phyloP scores from a whole-genome alignment of 73 alveolate genomes.

The Paraurostyla sp. region DNA sequence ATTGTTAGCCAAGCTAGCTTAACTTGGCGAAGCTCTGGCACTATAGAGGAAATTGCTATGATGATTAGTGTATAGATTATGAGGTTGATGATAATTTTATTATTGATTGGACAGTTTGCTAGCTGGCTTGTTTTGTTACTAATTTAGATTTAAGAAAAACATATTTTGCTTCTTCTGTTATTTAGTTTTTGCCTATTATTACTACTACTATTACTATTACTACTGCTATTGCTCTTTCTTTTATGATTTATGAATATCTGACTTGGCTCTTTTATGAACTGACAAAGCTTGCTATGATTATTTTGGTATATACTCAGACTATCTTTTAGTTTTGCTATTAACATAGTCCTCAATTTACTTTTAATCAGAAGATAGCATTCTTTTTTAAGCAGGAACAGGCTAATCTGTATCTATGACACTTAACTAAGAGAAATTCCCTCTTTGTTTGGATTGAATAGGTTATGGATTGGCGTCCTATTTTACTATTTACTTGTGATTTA shows the following conservation, averaged over 20 bases:
- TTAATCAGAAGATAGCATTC: background rate
- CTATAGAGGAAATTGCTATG: background rate
- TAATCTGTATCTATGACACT: no score
- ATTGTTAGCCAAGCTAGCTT: no score
- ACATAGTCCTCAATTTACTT: background rate
- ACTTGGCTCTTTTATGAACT: slow-evolving; percentile 40
- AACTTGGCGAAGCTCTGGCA: slow-evolving; percentile 59
- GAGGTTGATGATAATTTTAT: no score
- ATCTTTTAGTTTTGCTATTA: background rate
- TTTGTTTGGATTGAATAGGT: no score
- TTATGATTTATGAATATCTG: background rate
- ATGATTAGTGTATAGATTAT: no score
- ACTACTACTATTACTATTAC: background rate
- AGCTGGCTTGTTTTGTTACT: no score
- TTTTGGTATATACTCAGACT: background rate
- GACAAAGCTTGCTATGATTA: background rate
- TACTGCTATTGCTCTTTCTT: background rate
- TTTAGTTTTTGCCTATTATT: background rate
- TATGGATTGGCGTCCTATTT: no score
- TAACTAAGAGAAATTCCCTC: no score
- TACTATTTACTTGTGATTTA: no score
- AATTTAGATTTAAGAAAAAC: slow-evolving; percentile 30
- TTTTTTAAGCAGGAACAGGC: no score
- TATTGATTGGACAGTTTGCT: no score
- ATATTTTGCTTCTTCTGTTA: background rate